Evolutionary conservation across 2,329 filamentous ascomycete species (phyloP), one percentile per base, ranked within the genome.

Genomic region (Ceratocystis huliohia): DNA sequence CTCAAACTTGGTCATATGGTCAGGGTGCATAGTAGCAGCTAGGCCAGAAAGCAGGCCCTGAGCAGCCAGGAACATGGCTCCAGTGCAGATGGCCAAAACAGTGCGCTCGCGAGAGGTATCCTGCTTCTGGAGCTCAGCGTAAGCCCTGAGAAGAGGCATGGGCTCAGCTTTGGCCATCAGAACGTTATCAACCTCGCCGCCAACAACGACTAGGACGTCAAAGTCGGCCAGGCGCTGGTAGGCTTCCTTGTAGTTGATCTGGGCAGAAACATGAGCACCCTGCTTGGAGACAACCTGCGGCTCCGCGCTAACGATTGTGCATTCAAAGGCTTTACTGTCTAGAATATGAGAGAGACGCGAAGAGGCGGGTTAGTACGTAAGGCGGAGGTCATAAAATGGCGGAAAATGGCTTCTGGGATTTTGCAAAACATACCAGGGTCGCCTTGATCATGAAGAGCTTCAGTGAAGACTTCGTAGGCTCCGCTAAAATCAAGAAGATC

Each of bases 91-190:
- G 70, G 88, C 89, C 71, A 94, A 78, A 72, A 94, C 79, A 63
- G 89, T 92, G 71, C 90, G 88, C 80, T 95, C 90, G 72, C 88
- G 88, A 72, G 80, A 81, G 13, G 89, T 88, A 72, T 92, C 88
- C 72, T 84, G 85, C 80, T 89, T 85, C 78, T 94, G 89, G 67
- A 93, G 80, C 74, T 92, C 87, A 70, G 87, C 83, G 76, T 87
- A 94, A 73, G 87, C 86, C 71, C 82, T 82, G 79, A 94, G 89
- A 74, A 93, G 79, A 69, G 80, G 78, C 69, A 92, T 80, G 28
- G 88, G 88, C 74, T 91, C 84, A 64, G 79, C 75, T 73, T 88
- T 87, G 73, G 81, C 77, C 76, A 89, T 85, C 73, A 92, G 76
- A 69, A 91, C 75, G 46, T 79, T 76, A 33, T 86, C 82, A 68